Evolutionary conservation across 768 basidiomycete genomes (phyloP), one percentile per base, ranked within the genome.

Genomic region (Lactifluus echinatus): DNA sequence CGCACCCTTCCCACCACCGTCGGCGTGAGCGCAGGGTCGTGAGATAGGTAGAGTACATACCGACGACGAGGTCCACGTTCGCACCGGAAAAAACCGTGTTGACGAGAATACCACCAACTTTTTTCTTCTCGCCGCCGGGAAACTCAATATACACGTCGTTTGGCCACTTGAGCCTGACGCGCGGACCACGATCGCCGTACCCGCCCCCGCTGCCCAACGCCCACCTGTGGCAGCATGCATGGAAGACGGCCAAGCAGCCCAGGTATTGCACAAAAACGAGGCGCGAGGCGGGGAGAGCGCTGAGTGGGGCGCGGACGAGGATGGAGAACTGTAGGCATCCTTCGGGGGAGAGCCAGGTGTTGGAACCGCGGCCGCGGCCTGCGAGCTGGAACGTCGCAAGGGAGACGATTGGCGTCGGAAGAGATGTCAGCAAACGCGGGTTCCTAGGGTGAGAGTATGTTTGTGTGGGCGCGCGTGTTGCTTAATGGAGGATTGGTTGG

Each of bases 211-310:
- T 42, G 6, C 59, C 81, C 0, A 85, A 74, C n/a, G 84, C 76
- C 10, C 64, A 72, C 2, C 73, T 72, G 2, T 83, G 78, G 48
- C 84, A 78, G 63, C 89, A 90, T 1, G 87, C 93, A 63, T 93
- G 87, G 17, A 85, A 82, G n/a, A 97, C 85, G 1, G 93, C 93
- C 39, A 98, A 74, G 0, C 87, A 87, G 60, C 88, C 89, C 4
- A 99, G 78, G 68, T 99, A 98, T 66, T 99, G 96, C 10, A 94
- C 71, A 67, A 98, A 96, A 24, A 98, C 93, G 36, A 98, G 77
- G 56, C 83, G 84, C 21, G 74, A 72, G 0, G 82, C 73, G 2
- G 83, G 81, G 62, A 86, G 70, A 2, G 67, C 63, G 1, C 74
- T 63, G 3, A 82, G 72, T 0, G 81, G 72, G 1, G 85, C 71